Evolutionary conservation across 192 early-diverging fungal genomes (phyloP).

Genomic region (Spizellomyces sp.): DNA sequence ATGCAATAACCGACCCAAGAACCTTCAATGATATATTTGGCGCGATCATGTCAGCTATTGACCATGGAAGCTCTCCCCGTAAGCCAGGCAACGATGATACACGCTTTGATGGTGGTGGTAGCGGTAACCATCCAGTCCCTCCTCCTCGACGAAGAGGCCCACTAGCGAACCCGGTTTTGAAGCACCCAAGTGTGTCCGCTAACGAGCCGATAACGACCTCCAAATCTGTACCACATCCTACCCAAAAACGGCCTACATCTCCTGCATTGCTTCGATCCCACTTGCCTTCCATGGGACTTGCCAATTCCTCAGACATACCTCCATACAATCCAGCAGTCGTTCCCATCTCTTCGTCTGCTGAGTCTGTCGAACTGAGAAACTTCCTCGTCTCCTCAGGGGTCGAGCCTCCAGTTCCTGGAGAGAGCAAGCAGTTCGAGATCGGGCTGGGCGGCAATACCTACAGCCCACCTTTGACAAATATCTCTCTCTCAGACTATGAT

Average conservation of each 20-base stretch:
- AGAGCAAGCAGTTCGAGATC: background rate
- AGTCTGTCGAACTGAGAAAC: slow-evolving; percentile 7
- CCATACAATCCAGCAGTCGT: slow-evolving; percentile 23
- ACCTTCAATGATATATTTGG: slow-evolving; percentile 33
- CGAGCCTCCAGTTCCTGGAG: background rate
- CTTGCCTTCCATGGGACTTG: background rate
- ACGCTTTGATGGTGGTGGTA: slow-evolving; percentile 3
- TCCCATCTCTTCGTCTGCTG: background rate
- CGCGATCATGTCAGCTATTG: slow-evolving; percentile 20
- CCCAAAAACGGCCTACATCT: too few relatives aligned
- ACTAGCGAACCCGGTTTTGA: too few relatives aligned
- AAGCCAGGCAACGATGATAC: background rate
- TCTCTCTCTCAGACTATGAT: background rate
- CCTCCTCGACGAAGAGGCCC: background rate
- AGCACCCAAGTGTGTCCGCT: too few relatives aligned
- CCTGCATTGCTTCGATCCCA: too few relatives aligned
- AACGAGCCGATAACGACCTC: too few relatives aligned
- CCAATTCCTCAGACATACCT: background rate
- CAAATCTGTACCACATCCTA: too few relatives aligned
- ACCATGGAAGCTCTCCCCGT: too few relatives aligned
- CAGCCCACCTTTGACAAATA: slow-evolving; percentile 3
- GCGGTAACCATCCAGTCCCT: background rate
- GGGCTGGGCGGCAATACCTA: too few relatives aligned
- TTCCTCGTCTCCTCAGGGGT: slow-evolving; percentile 8
- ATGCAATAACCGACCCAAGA: slow-evolving; percentile 27